Evolutionary conservation across 1,139 yeast genomes (phyloP), one percentile per base, ranked within the genome.

Genomic region (Magnusiomyces tetraspermus): DNA sequence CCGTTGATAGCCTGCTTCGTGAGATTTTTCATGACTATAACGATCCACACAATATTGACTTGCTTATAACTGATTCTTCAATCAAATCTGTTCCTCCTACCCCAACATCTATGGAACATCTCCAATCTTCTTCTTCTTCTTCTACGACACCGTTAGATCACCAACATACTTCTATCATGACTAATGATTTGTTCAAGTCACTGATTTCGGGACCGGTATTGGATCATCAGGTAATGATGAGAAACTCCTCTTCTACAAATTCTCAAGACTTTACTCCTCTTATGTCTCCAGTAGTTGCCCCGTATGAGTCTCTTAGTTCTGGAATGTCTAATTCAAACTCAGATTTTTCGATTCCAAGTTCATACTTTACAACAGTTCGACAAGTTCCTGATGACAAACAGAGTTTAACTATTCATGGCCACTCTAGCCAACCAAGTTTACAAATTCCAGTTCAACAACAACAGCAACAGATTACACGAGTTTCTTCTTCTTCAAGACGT

Each of bases 201-300:
- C 38, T 17, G n/a, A 53, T 62, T 48, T 31, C 52, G 13, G 46
- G 47, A 13, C 48, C 48, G 3, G 23, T 54, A 19, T 53, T 52
- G 37, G 46, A 46, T 26, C 49, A 5, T n/a, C 44, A 1, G 49
- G 37, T 38, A 4, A 15, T 33, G 10, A 17, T 33, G 5, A n/a
- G n/a, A n/a, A n/a, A n/a, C n/a, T 17, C 38, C 17, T 30, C 46
- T 3, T 15, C 37, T 6, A 26, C 41, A 4, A 48, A 50, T 24
- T 60, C 63, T 44, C 61, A 59, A 37, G 57, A 63, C 41, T 83
- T 80, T 66, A 85, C 94, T 0, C 94, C 95, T 0, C 71, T 85
- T 51, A 78, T 84, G 13, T 82, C 89, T 1, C 95, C 95, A 0
- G 84, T 85, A 2, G 82, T 78, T 24, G 80, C 86, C 1, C 89